Percentiles rank a stretch among this genome's conserved stretches.
phyloP scores from a whole-genome alignment of 305 asterid genomes.

The Fraxinus ornus region DNA sequence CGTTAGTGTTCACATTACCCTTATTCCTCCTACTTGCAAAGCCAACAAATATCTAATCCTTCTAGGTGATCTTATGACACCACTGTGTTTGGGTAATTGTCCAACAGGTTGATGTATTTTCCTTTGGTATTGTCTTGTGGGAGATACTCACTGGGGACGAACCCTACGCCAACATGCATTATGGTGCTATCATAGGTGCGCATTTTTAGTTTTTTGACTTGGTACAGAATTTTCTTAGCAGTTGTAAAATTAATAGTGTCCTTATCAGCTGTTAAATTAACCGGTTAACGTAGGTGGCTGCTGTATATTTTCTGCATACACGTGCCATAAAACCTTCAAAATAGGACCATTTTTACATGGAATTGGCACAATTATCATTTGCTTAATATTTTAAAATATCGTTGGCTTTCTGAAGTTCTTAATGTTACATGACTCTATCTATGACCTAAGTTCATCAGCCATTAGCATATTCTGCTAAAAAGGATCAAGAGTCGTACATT shows the following conservation, averaged over 20 bases:
- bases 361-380: neutral
- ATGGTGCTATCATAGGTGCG: constrained; percentile 83
- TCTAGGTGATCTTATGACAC: constrained; percentile 7
- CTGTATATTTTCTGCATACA: neutral
- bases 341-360: neutral
- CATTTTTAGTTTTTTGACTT: constrained; percentile 12
- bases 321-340: neutral
- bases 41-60: constrained; percentile 9
- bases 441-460: neutral
- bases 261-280: neutral
- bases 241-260: neutral
- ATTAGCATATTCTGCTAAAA: neutral
- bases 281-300: neutral
- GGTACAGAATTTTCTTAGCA: constrained; percentile 17
- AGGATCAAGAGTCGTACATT: neutral
- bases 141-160: constrained; percentile 92
- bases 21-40: neutral
- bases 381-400: neutral
- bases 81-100: constrained; percentile 25
- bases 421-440: neutral
- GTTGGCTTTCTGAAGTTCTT: neutral
- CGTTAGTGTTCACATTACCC: neutral
- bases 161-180: constrained; percentile 88
- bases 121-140: constrained; percentile 87
- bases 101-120: constrained; percentile 76